These are phyloP conservation scores for Fusarium albidum DNA, from an alignment of 2,329 filamentous ascomycete species.

Conservation along the genomic window DNA sequence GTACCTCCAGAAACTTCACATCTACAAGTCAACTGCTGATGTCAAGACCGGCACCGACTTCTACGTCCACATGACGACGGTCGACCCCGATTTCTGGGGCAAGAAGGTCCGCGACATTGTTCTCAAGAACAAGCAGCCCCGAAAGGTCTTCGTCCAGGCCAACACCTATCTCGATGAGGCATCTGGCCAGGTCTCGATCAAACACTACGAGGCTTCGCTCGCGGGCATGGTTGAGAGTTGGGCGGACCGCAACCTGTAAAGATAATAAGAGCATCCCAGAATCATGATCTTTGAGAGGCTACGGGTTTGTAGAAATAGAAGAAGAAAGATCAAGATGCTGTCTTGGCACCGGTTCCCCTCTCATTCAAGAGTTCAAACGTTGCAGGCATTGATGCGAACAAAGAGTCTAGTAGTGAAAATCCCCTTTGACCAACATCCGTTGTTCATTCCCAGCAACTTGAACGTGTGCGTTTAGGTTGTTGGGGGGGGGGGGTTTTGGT, in stretches of 20 bases:
- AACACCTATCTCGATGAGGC: constrained; percentile 79
- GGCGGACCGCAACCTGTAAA: constrained; percentile 66
- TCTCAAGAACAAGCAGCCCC: constrained; percentile 79
- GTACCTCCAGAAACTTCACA: constrained; percentile 89
- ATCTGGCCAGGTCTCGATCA: constrained; percentile 75
- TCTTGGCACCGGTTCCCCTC: constrained; percentile 12
- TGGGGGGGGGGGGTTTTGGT: too few relatives aligned
- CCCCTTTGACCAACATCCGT: constrained; percentile 23
- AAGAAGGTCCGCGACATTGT: constrained; percentile 80
- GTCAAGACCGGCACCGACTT: constrained; percentile 78
- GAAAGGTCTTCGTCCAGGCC: constrained; percentile 92
- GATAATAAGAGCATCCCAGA: constrained; percentile 5
- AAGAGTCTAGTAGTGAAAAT: too few relatives aligned
- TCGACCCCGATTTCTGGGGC: constrained; percentile 85
- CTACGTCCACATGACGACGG: constrained; percentile 84
- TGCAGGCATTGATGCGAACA: constrained; percentile 14
- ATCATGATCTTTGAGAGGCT: constrained; percentile 2
- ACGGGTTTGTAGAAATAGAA: constrained; percentile 29
- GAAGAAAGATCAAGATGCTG: constrained; percentile 8
- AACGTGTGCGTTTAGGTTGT: constrained; percentile 19
- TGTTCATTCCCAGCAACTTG: constrained; percentile 28
- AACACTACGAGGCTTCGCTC: constrained; percentile 84
- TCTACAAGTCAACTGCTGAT: constrained; percentile 92
- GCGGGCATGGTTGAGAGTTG: constrained; percentile 87
- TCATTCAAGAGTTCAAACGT: background rate